Evolutionary conservation across 2,329 filamentous ascomycete species (phyloP).

Genomic region (Ploettnerulaceae sp.): DNA sequence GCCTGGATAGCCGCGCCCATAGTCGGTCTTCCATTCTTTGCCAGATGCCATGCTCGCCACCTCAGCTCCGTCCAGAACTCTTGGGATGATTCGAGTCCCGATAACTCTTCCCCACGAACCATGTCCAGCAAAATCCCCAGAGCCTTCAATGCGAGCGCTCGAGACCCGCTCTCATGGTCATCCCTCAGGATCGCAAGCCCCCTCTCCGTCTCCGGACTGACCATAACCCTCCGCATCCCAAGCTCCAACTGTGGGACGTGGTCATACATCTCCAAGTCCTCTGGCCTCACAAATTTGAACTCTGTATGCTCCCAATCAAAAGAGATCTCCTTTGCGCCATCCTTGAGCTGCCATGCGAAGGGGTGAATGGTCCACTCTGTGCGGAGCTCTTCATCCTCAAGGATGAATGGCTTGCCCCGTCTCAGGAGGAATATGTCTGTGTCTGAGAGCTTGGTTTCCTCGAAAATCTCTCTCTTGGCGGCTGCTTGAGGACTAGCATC

Average conservation of each 20-base stretch:
- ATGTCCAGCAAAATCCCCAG: conserved; percentile 47
- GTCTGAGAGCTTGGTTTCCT: conserved; percentile 54
- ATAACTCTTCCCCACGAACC: conserved; percentile 33
- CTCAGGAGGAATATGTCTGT: conserved; percentile 21
- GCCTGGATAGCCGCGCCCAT: conserved; percentile 58
- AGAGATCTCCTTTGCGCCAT: conserved; percentile 40
- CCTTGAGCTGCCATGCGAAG: conserved; percentile 52
- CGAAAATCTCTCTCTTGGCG: conserved; percentile 57
- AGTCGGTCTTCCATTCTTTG: conserved; percentile 60
- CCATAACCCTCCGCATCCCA: conserved; percentile 50
- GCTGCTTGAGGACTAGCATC: conserved; percentile 51
- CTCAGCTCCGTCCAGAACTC: conserved; percentile 53
- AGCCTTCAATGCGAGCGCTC: conserved; percentile 51
- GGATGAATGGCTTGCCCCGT: conserved; percentile 53
- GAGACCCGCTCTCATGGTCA: conserved; percentile 56
- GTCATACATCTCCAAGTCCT: conserved; percentile 42
- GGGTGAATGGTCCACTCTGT: conserved; percentile 60
- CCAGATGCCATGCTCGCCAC: conserved; percentile 57
- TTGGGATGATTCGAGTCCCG: conserved; percentile 27
- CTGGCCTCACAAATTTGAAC: conserved; percentile 48
- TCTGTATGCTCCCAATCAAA: conserved; percentile 61
- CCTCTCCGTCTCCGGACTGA: conserved; percentile 41
- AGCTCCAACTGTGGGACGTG: conserved; percentile 54
- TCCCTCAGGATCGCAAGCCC: conserved; percentile 47
- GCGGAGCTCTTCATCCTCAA: conserved; percentile 47